Base-by-base conservation (phyloP, 2,329 filamentous ascomycete species). In the Phialophora macrospora region DNA sequence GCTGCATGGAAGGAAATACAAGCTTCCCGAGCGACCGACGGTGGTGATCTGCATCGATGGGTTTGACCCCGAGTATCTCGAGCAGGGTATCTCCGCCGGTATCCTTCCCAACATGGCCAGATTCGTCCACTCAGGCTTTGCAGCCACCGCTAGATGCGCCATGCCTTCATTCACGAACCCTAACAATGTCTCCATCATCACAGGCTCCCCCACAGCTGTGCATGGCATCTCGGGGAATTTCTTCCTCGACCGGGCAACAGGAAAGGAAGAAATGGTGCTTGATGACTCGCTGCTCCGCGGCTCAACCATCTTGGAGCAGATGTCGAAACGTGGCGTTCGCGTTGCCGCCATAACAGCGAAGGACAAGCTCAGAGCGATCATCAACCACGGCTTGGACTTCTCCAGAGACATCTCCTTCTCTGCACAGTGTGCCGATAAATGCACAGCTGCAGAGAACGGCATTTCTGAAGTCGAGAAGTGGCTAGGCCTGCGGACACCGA, bases 131-230 rank as follows among this genome's bases (percentile, higher is more conserved):
- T 57, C 67, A 4, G 79, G 80, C 5, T 81, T 81, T 69, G 76
- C 79, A 59, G 70, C 71, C 1, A 77, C 76, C 0, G 80, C 78
- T 0, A 74, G 77, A 46, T 75, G 74, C 52, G 74, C 75, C 34
- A 81, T 81, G 79, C 80, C 80, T 0, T 79, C 80, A 0, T 77
- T 81, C 63, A 81, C 80, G 11, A 81, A 81, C 62, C 77, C 80
- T 3, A 81, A 81, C 72, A 81, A 81, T 61, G 74, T 80, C 3
- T 80, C 77, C 58, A 81, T 81, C 62, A 80, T 81, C 70, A 81
- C 79, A 1, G 79, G 80, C 4, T 74, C 72, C 9, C 78, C 79
- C 1, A 74, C 79, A 0, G 65, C 74, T 3, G 71, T 76, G 8
- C 80, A 82, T 56, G 80, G 80, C 26, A 79, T 81, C 55, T 73